Conservation (phyloP, 805 yeast genomes). For the Komagataella pseudopastoris region DNA sequence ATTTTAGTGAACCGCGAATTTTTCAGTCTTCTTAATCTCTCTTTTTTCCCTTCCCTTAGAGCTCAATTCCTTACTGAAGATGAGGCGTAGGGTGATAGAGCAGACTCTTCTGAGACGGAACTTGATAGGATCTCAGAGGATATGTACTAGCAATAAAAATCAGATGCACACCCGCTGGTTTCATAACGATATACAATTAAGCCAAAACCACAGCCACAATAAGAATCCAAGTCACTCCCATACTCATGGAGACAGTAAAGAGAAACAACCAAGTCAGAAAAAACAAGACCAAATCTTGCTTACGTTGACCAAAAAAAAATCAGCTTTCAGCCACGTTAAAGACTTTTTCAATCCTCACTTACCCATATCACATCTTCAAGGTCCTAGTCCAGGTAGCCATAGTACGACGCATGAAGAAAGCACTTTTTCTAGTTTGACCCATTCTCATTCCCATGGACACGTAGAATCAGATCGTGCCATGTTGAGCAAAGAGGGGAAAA, state of each 20-base stretch:
- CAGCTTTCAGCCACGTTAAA: constrained; percentile 9
- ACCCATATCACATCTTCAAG: constrained; percentile 11
- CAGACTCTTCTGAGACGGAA: background rate
- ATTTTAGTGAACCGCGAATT: background rate
- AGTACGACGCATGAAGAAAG: constrained; percentile 4
- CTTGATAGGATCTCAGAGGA: background rate
- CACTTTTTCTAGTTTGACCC: background rate
- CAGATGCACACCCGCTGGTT: background rate
- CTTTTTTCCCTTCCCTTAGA: background rate
- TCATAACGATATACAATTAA: background rate
- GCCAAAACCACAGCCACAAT: background rate
- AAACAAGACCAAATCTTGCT: background rate
- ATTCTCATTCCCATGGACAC: constrained; percentile 8
- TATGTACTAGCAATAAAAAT: background rate
- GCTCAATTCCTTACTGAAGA: background rate
- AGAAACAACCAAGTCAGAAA: background rate
- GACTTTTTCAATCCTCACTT: constrained; percentile 21
- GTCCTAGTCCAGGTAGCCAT: constrained; percentile 2
- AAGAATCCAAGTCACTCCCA: background rate
- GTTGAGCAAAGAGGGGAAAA: constrained; percentile 18
- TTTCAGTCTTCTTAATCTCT: background rate
- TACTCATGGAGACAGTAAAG: background rate
- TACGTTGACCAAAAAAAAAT: background rate
- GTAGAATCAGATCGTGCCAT: constrained; percentile 1
- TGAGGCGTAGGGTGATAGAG: background rate